Conservation (phyloP, 306 rosid genomes). For the Gynostemma pentaphyllum region DNA sequence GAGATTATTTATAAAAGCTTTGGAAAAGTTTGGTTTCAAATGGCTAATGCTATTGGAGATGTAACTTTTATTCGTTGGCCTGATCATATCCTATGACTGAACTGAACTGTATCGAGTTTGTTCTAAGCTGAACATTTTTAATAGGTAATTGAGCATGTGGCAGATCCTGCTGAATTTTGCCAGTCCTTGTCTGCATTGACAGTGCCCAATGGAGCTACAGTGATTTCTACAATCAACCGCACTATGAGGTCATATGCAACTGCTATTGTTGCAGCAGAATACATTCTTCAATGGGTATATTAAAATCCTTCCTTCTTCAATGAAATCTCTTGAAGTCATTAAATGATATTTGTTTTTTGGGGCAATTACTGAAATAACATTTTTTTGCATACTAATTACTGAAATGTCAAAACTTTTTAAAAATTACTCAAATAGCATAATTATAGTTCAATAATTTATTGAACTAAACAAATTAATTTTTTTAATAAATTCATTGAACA, state of each 20-base stretch:
- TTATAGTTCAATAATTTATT: no score
- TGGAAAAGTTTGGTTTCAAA: background rate
- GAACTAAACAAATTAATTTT: no score
- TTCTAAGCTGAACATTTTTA: background rate
- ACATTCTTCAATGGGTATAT: conserved; percentile 77
- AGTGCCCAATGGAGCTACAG: conserved; percentile 58
- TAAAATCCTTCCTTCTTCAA: background rate
- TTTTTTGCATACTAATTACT: no score
- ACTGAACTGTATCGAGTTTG: background rate
- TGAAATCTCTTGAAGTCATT: background rate
- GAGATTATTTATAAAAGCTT: background rate
- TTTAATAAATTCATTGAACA: no score
- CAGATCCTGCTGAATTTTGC: conserved; percentile 88
- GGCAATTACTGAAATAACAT: no score
- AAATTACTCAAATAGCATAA: no score
- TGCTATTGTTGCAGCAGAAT: conserved; percentile 82
- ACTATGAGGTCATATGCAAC: conserved; percentile 84
- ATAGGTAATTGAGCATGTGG: conserved; percentile 90
- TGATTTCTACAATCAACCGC: conserved; percentile 76
- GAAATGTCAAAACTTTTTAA: no score
- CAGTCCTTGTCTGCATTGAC: conserved; percentile 71
- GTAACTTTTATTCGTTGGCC: background rate
- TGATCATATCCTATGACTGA: background rate
- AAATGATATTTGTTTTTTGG: background rate
- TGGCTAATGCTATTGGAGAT: background rate